Conservation (phyloP, 257 asterid genomes). For the Knoxia roxburghii region DNA sequence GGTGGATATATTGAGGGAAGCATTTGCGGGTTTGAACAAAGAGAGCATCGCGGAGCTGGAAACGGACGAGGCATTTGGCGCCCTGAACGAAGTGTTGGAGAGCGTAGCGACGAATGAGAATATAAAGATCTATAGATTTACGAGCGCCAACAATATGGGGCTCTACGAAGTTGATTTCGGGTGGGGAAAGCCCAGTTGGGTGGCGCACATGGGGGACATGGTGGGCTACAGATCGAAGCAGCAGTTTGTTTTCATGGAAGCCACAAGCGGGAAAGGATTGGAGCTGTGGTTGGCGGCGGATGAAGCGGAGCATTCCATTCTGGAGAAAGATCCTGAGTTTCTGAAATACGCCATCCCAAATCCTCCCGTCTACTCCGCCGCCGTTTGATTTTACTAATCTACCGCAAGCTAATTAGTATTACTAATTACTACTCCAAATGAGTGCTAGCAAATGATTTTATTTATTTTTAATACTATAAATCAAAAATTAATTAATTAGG, state of each 20-base stretch:
- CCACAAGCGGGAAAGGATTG: conserved; percentile 2
- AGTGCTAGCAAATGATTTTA: too few species aligned
- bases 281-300: conserved; percentile 25
- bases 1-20: conserved; percentile 19
- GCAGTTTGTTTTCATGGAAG: conserved; percentile 22
- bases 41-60: conserved; percentile 18
- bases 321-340: conserved; percentile 22
- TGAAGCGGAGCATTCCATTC: conserved; percentile 8
- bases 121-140: conserved; percentile 7
- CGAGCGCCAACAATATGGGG: conserved; percentile 12
- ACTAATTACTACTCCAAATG: too few species aligned
- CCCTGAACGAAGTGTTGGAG: conserved; percentile 11
- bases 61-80: conserved; percentile 4
- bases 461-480: too few species aligned
- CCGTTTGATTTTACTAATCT: background rate
- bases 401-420: too few species aligned
- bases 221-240: conserved; percentile 18
- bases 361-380: conserved; percentile 23
- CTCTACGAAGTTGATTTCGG: conserved; percentile 19
- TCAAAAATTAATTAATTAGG: too few species aligned
- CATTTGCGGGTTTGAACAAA: conserved; percentile 9
- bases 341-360: conserved; percentile 22
- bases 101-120: conserved; percentile 19
- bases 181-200: conserved; percentile 21
- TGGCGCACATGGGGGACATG: conserved; percentile 18